Conservation (phyloP, 257 asterid genomes). For the Dorcoceras hygrometricum region DNA sequence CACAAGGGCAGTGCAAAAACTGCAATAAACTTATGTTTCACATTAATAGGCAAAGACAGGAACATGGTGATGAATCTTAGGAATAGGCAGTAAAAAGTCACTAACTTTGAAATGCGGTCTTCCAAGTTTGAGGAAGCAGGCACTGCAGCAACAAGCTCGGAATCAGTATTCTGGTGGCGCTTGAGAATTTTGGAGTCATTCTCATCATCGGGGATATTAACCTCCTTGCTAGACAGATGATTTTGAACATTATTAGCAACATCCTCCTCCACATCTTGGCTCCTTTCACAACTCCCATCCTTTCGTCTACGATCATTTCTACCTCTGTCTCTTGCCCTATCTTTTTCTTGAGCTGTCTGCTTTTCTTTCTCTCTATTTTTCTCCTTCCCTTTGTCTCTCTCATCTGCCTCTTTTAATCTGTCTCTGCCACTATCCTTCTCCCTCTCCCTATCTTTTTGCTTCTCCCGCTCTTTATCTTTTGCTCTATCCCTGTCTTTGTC, state of each 20-base stretch:
- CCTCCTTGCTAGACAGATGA: slow-evolving; percentile 32
- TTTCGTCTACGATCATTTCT: slow-evolving; percentile 48
- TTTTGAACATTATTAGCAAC: slow-evolving; percentile 33
- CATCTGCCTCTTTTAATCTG: slow-evolving; percentile 47
- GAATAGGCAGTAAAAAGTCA: slow-evolving; percentile 21
- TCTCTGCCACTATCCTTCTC: slow-evolving; percentile 54
- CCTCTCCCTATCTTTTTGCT: slow-evolving; percentile 43
- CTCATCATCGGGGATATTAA: slow-evolving; percentile 32
- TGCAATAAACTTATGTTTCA: not conserved
- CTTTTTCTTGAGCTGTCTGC: slow-evolving; percentile 58
- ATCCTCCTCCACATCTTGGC: slow-evolving; percentile 50
- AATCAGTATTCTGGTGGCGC: slow-evolving; percentile 35
- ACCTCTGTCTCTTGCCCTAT: slow-evolving; percentile 60
- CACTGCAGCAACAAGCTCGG: slow-evolving; percentile 35
- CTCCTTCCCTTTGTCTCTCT: slow-evolving; percentile 66
- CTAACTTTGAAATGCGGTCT: slow-evolving; percentile 78
- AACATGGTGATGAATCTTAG: not conserved
- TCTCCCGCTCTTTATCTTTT: slow-evolving; percentile 48
- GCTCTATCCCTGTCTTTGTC: slow-evolving; percentile 53
- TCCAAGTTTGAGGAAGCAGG: slow-evolving; percentile 44
- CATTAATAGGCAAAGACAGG: not conserved
- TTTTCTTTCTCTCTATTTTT: slow-evolving; percentile 59
- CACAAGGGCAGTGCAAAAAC: slow-evolving; percentile 8
- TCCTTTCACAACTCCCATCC: slow-evolving; percentile 54
- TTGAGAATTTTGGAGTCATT: slow-evolving; percentile 40